Percentiles rank a stretch among this genome's conserved stretches.
phyloP scores from a whole-genome alignment of 225 moss, liverwort and hornwort genomes.

The Anthoceros angustus region DNA sequence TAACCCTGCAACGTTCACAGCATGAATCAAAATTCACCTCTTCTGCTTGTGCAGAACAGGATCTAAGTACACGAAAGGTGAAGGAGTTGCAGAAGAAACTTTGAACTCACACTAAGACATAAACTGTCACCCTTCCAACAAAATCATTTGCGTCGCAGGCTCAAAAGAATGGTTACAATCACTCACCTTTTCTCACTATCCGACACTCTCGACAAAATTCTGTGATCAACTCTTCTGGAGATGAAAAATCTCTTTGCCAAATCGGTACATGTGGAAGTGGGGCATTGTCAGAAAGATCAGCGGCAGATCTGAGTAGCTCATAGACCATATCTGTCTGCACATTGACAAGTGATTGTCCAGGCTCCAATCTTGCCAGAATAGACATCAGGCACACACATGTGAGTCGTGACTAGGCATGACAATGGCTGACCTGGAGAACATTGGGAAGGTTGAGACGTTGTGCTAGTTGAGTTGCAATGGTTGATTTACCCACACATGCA shows the following conservation, averaged over 20 bases:
- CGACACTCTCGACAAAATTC: conserved; percentile 95
- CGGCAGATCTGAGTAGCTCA: conserved; percentile 64
- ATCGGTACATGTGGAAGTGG: conserved; percentile 86
- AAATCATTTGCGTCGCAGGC: neutral
- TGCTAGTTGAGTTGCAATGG: conserved; percentile 80
- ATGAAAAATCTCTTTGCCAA: conserved; percentile 82
- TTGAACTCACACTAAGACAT: neutral
- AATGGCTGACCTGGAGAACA: conserved; percentile 53
- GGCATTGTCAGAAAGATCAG: conserved; percentile 33
- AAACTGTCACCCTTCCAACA: neutral
- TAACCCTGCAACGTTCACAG: conserved; percentile 37
- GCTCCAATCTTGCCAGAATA: neutral
- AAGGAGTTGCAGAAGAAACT: too few relatives aligned
- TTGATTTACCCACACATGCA: conserved; percentile 86
- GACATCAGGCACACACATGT: neutral
- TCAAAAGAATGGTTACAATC: neutral
- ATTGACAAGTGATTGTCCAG: conserved; percentile 6
- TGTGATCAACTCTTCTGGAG: conserved; percentile 80
- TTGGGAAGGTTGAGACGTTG: conserved; percentile 89
- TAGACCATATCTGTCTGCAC: conserved; percentile 96
- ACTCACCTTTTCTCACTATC: conserved; percentile 78
- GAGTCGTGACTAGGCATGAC: neutral
- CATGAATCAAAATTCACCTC: neutral
- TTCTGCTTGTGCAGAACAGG: neutral
- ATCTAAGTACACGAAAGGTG: too few relatives aligned